phyloP scores from a whole-genome alignment of 2,329 filamentous ascomycete genomes.

The Diaporthe sp. region DNA sequence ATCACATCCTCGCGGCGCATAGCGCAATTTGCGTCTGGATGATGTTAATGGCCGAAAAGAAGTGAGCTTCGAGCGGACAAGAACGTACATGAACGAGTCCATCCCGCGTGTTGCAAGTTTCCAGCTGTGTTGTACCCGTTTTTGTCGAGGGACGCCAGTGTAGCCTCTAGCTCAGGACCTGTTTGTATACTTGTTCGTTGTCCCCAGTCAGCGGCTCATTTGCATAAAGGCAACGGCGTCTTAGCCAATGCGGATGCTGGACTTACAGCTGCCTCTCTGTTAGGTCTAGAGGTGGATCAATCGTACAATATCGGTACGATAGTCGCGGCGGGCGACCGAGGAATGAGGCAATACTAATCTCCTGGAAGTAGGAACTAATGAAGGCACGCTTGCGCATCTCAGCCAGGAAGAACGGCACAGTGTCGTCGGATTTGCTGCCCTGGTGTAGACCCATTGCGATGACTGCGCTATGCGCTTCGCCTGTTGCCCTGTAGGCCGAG shows the following conservation, averaged over 20 bases:
- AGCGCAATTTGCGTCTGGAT: slow-evolving; percentile 38
- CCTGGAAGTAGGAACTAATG: slow-evolving; percentile 41
- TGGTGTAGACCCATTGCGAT: slow-evolving; percentile 48
- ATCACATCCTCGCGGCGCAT: slow-evolving; percentile 47
- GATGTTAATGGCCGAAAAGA: neutral
- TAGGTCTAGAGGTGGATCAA: slow-evolving; percentile 44
- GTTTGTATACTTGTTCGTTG: slow-evolving; percentile 33
- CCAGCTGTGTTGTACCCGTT: slow-evolving; percentile 42
- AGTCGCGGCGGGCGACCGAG: slow-evolving; percentile 47
- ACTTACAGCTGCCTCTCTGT: slow-evolving; percentile 40
- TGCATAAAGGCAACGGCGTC: no score
- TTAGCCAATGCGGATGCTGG: no score
- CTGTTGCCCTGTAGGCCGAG: slow-evolving; percentile 43
- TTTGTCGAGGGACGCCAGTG: slow-evolving; percentile 42
- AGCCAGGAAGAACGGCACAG: slow-evolving; percentile 45
- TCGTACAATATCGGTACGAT: slow-evolving; percentile 46
- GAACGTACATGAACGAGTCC: slow-evolving; percentile 22
- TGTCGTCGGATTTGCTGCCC: slow-evolving; percentile 41
- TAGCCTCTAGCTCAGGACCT: slow-evolving; percentile 41
- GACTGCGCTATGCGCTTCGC: slow-evolving; percentile 43
- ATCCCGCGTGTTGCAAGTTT: slow-evolving; percentile 39
- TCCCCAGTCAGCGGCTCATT: neutral
- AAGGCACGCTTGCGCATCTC: slow-evolving; percentile 44
- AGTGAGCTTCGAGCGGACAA: neutral
- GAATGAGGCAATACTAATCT: slow-evolving; percentile 45